Conservation (phyloP, 139 green algal genomes). For the Picochlorum sp. region DNA sequence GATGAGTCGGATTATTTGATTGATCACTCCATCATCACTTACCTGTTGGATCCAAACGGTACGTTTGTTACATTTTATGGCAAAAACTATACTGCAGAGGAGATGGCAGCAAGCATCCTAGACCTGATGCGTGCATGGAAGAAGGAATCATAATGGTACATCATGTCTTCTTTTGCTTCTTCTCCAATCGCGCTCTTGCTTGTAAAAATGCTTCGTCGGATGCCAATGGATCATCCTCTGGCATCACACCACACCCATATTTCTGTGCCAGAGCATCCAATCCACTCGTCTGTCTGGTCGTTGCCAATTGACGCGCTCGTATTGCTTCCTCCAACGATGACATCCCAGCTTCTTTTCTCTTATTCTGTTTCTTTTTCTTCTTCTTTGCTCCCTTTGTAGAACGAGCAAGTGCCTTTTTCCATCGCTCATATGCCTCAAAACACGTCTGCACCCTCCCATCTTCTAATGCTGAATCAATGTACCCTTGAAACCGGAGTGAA, state of each 20-base stretch:
- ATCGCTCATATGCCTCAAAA: constrained; percentile 42
- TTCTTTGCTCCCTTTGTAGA: neutral
- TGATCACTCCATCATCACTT: constrained; percentile 98
- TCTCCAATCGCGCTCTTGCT: constrained; percentile 16
- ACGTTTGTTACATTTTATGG: constrained; percentile 92
- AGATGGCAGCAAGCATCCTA: constrained; percentile 9
- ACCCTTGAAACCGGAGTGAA: constrained; percentile 71
- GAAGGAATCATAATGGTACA: neutral
- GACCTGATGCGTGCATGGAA: constrained; percentile 3
- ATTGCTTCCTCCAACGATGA: constrained; percentile 14
- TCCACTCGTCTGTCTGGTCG: constrained; percentile 16
- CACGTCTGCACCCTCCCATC: constrained; percentile 26
- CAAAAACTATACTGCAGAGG: constrained; percentile 12
- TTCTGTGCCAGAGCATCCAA: constrained; percentile 22
- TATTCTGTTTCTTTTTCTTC: neutral
- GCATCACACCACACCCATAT: constrained; percentile 20
- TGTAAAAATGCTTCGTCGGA: constrained; percentile 45
- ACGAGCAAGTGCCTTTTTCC: constrained; percentile 19
- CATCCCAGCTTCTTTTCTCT: neutral
- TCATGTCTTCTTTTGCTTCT: constrained; percentile 2
- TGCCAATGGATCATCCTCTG: neutral
- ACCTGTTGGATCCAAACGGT: constrained; percentile 80
- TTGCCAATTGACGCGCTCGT: constrained; percentile 20
- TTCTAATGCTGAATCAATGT: constrained; percentile 56
- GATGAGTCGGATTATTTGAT: constrained; percentile 85